Conservation (phyloP, 148 eudicot genomes). For the Camellia sinensis region DNA sequence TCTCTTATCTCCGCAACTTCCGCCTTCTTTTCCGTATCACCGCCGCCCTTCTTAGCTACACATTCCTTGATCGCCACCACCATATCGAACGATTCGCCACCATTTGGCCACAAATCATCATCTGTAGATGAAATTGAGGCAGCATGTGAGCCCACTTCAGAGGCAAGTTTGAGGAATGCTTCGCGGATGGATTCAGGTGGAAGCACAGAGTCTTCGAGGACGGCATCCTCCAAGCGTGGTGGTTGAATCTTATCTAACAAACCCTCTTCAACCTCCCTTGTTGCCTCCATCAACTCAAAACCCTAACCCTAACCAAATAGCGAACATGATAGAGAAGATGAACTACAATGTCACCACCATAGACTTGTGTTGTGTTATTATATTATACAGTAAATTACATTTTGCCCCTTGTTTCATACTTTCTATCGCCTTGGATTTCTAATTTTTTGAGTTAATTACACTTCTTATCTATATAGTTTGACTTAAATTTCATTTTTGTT, state of each 20-base stretch:
- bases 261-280: slow-evolving; percentile 13
- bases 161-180: slow-evolving; percentile 77
- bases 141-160: slow-evolving; percentile 55
- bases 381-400: too few relatives aligned
- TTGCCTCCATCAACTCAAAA: slow-evolving; percentile 34
- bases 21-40: slow-evolving; percentile 21
- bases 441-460: too few relatives aligned
- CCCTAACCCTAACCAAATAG: not conserved
- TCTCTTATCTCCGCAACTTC: slow-evolving; percentile 31
- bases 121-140: slow-evolving; percentile 23
- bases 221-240: slow-evolving; percentile 83
- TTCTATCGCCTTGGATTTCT: too few relatives aligned
- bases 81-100: slow-evolving; percentile 16
- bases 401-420: too few relatives aligned
- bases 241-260: slow-evolving; percentile 40
- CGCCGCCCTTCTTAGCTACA: slow-evolving; percentile 28
- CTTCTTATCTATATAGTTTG: too few relatives aligned
- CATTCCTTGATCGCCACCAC: slow-evolving; percentile 33
- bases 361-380: too few relatives aligned
- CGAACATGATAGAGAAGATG: not conserved
- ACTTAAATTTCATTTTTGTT: too few relatives aligned
- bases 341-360: too few relatives aligned
- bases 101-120: slow-evolving; percentile 30
- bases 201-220: slow-evolving; percentile 85
- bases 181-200: slow-evolving; percentile 68